Conservation (phyloP, 1,284 basidiomycete species). For the Rhodotorula sp. region DNA sequence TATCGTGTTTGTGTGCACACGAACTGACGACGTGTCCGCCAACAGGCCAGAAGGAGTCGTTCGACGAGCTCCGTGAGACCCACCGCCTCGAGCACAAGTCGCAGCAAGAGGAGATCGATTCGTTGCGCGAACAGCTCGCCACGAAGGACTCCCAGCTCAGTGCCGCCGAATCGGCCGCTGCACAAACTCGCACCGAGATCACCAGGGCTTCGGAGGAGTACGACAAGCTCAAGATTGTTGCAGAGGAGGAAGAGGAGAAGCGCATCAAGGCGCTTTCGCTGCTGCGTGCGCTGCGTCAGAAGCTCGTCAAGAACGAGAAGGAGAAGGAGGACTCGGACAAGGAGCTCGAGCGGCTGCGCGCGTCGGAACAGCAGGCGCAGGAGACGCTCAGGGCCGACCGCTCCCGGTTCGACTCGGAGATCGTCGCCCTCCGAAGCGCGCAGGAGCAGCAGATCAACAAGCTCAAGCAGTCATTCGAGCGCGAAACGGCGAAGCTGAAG, state of each 20-base stretch:
- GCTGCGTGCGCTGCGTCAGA: constrained; percentile 82
- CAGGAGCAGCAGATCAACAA: constrained; percentile 68
- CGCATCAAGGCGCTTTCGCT: constrained; percentile 85
- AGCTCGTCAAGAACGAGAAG: constrained; percentile 86
- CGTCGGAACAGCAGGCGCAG: constrained; percentile 59
- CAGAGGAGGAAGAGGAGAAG: constrained; percentile 93
- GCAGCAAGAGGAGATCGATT: constrained; percentile 68
- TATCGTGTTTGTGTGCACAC: background rate
- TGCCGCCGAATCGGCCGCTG: constrained; percentile 50
- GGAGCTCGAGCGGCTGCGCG: constrained; percentile 48
- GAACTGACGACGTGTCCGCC: background rate
- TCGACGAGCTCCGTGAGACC: constrained; percentile 77
- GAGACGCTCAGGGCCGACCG: constrained; percentile 62
- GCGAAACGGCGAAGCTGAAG: constrained; percentile 63
- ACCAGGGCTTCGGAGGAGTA: constrained; percentile 50
- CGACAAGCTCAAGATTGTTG: constrained; percentile 58
- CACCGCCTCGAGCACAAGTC: constrained; percentile 74
- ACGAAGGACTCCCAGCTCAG: constrained; percentile 31
- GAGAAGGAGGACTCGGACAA: constrained; percentile 69
- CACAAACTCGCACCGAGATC: constrained; percentile 59
- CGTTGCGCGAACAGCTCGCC: constrained; percentile 58
- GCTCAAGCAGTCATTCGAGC: constrained; percentile 71
- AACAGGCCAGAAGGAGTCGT: constrained; percentile 74
- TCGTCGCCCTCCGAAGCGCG: constrained; percentile 55
- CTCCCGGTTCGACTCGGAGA: constrained; percentile 57